Base-by-base conservation (phyloP, 140 eudicot genomes). In the Flaveria floridana region DNA sequence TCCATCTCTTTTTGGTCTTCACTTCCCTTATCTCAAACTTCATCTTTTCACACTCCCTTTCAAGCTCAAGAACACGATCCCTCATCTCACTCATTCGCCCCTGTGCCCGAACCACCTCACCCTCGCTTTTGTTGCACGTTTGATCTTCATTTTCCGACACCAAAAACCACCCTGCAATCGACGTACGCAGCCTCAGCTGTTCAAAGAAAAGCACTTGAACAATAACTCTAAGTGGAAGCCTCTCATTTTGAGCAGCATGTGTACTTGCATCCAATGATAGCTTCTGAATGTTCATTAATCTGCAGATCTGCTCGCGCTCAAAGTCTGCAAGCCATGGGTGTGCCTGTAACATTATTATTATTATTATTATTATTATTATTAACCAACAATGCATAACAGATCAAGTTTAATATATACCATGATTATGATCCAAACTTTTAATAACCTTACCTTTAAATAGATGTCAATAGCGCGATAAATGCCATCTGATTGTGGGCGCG, bases 191-290 rank as follows among this genome's bases (percentile, higher is more conserved):
- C 39, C 96, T 83, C 15, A 90, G 70, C 76, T 94, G 99, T 73
- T 94, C 99, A 51, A 94, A 94, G 82, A 94, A 94, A 11, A 94
- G 82, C 10, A 88, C 95, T 77, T 90, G 97, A 9, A 94, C 95
- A 0, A 90, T 87, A 4, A 88, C 89, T 6, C 96, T 82, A 2
- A 94, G 87, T 15, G 99, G 97, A 2, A 90, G 86, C 79, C 99
- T 84, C 88, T 90, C 99, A 2, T 94, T 94, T 26, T 90, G 96
- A 2, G 99, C 97, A 10, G 99, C 97, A n/a, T 94, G 97, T 0
- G 94, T 88, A 71, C 95, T 85, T 0, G 86, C 99, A 50, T 90
- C 99, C 68, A 90, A 16, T 6, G 97, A 94, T 3, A 94, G 90
- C 83, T 94, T 94, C 53, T 94, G 97, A 55, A 89, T 80, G 73